Conservation (phyloP, 2,329 filamentous ascomycete genomes). For the Thelonectria blattea region DNA sequence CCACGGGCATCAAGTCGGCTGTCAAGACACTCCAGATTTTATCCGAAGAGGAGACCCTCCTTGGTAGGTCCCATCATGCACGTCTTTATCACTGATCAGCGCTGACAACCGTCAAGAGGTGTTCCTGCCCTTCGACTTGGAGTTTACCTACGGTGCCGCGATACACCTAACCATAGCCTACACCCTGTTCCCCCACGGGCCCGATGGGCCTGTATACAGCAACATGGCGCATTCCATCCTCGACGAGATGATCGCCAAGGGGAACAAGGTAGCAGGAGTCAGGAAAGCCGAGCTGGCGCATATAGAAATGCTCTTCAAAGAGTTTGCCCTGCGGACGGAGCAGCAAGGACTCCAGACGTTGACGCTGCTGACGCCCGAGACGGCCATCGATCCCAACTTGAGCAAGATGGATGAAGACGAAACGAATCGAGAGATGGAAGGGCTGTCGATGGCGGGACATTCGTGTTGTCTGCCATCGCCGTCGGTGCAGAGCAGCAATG, state of each 20-base stretch:
- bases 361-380: slow-evolving; percentile 25
- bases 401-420: slow-evolving; percentile 10
- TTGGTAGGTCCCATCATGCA: slow-evolving; percentile 37
- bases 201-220: slow-evolving; percentile 34
- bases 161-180: slow-evolving; percentile 47
- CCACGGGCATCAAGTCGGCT: slow-evolving; percentile 49
- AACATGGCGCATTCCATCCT: slow-evolving; percentile 39
- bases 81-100: neutral
- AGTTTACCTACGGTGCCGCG: slow-evolving; percentile 45
- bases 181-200: slow-evolving; percentile 42
- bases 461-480: slow-evolving; percentile 11
- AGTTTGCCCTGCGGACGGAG: slow-evolving; percentile 36
- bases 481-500: slow-evolving; percentile 25
- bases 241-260: slow-evolving; percentile 42
- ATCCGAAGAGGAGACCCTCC: slow-evolving; percentile 42
- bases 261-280: slow-evolving; percentile 42
- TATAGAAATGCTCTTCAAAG: slow-evolving; percentile 38
- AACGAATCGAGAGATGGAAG: neutral
- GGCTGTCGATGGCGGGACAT: slow-evolving; percentile 1
- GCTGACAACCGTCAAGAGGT: slow-evolving; percentile 37
- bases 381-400: slow-evolving; percentile 8
- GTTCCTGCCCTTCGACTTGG: slow-evolving; percentile 47
- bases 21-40: slow-evolving; percentile 48
- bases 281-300: slow-evolving; percentile 43
- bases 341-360: slow-evolving; percentile 37